Percentiles rank a stretch among this genome's conserved stretches.
Evolutionary conservation across 345 rosid species (phyloP).

Genomic region (Odontarrhena argentea): DNA sequence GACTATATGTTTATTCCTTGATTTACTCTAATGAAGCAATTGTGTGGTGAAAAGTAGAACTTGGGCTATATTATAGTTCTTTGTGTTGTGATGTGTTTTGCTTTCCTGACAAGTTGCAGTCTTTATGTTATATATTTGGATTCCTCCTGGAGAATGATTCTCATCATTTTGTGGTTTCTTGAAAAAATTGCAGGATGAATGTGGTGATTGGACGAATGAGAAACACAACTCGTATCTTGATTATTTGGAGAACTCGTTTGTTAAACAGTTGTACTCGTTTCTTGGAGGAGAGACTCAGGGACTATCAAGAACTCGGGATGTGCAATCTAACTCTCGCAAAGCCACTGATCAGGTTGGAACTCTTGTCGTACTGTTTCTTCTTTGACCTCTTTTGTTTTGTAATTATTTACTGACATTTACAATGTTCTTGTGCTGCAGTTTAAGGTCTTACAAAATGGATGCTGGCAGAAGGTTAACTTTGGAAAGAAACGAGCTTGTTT

Average conservation of each 20-base stretch:
- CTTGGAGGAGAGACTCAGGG: conserved; percentile 35
- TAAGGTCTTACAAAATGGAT: conserved; percentile 47
- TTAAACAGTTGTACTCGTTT: conserved; percentile 56
- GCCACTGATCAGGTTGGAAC: conserved; percentile 53
- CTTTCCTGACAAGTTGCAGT: neutral
- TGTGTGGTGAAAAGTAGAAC: neutral
- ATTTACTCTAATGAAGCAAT: neutral
- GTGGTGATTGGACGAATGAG: conserved; percentile 71
- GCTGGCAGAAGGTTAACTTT: conserved; percentile 46
- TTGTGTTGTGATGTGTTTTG: conserved; percentile 3
- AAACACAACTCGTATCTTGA: conserved; percentile 62
- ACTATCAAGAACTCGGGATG: conserved; percentile 32
- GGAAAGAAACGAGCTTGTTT: conserved; percentile 42
- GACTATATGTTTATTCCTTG: neutral
- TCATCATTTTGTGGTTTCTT: conserved; percentile 2
- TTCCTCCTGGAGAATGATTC: neutral
- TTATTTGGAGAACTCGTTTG: conserved; percentile 67
- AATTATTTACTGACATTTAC: conserved; percentile 4
- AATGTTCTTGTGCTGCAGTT: conserved; percentile 43
- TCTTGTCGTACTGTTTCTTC: conserved; percentile 10
- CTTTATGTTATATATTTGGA: neutral
- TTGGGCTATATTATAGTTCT: neutral
- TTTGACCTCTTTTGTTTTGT: conserved; percentile 4
- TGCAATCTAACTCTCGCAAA: conserved; percentile 33
- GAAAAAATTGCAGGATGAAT: conserved; percentile 44